Base-by-base conservation (phyloP, 2,329 filamentous ascomycete species). In the Calonectria naviculata region DNA sequence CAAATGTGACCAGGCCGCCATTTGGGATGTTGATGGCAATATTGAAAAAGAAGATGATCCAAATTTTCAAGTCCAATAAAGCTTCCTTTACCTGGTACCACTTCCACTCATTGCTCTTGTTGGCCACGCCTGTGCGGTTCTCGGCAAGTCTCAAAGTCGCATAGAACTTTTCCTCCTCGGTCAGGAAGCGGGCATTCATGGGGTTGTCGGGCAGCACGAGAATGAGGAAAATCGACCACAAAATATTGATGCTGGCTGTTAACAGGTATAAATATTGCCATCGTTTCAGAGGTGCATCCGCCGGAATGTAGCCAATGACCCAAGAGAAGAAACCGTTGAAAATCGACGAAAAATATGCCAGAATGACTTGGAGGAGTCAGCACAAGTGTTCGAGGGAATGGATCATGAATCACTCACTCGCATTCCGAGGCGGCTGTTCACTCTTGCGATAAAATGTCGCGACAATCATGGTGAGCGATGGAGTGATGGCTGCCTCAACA, bases 11-110 rank as follows among this genome's bases (percentile, higher is more conserved):
- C 17, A 76, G 62, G 21, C 89, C 89, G 29, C 88, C 88, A 71
- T 90, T 90, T 41, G 89, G 88, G 36, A 90, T 89, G 77, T 87
- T 85, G 24, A 84, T 86, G 7, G 86, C 78, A 8, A 90, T 74
- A 21, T 85, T 83, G 26, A 90, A 83, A 8, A 81, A 82, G 70
- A 88, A 85, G 56, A 90, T 82, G 49, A 90, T 81, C 87, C 87
- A 91, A 0, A 87, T 87, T 78, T 90, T 89, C 10, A 86, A 84
- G 73, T 89, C 88, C 3, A 81, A 67, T 0, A 90, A 76, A 49
- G 86, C 87, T 78, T 90, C 88, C 9, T 79, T 63, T 42, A 83
- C 80, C 78, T 90, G 89, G 8, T 84, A 80, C 83, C 84, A 85
- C 52, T 83, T 83, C 82, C 85, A 89, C 10, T 75, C 77, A 15